Percentiles rank a stretch among this genome's conserved stretches.
These are phyloP conservation scores for Pseudogymnoascus sp. DNA, from an alignment of 2,329 filamentous ascomycete genomes.

Conservation along the genomic window DNA sequence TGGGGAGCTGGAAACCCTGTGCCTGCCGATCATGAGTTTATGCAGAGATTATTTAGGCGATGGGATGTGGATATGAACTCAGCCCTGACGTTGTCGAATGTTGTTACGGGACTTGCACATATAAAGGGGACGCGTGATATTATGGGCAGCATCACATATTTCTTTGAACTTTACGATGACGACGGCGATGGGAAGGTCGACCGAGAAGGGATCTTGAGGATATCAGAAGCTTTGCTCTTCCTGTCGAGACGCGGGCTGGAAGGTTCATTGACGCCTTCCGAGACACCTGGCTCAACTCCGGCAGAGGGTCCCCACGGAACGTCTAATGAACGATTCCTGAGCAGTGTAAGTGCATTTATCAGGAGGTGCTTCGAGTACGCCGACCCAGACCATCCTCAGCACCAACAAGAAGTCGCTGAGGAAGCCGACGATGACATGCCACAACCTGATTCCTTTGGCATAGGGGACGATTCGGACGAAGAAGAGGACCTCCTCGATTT, in stretches of 20 bases:
- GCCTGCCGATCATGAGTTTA: conserved; percentile 90
- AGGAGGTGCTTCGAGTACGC: conserved; percentile 96
- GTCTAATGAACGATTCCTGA: conserved; percentile 80
- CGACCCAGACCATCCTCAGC: conserved; percentile 73
- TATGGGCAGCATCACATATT: conserved; percentile 96
- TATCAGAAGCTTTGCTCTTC: conserved; percentile 90
- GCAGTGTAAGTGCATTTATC: conserved; percentile 92
- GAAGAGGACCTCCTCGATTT: conserved; percentile 55
- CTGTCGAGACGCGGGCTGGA: conserved; percentile 82
- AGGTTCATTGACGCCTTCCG: conserved; percentile 44
- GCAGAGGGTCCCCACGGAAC: conserved; percentile 39
- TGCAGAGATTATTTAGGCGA: conserved; percentile 74
- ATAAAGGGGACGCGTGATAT: conserved; percentile 94
- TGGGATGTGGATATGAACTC: conserved; percentile 77
- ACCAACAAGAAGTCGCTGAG: conserved; percentile 34
- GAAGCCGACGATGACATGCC: conserved; percentile 28
- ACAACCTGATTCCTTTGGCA: conserved; percentile 55
- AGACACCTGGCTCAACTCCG: conserved; percentile 19
- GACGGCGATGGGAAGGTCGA: conserved; percentile 86
- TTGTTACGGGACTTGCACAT: conserved; percentile 80
- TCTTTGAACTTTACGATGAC: conserved; percentile 96
- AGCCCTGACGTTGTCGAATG: conserved; percentile 79
- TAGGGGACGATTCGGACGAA: conserved; percentile 63
- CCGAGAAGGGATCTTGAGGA: conserved; percentile 85
- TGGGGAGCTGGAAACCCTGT: conserved; percentile 53